These are phyloP conservation scores for Phytopythium sindhum DNA, from an alignment of 352 stramenopile species.

Conservation along the genomic window DNA sequence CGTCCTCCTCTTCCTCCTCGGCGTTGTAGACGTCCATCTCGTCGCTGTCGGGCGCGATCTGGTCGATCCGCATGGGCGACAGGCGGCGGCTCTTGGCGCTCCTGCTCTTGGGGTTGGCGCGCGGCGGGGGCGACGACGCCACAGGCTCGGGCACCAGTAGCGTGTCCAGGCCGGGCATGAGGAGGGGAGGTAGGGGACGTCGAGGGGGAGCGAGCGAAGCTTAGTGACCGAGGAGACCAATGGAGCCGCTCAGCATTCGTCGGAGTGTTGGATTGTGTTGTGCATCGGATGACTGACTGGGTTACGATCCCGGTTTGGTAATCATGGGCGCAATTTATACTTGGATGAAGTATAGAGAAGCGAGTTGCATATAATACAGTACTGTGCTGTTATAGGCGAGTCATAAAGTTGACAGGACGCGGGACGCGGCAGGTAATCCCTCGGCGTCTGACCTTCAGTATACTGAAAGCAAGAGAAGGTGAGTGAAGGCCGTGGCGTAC, in stretches of 20 bases:
- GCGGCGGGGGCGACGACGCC: background rate
- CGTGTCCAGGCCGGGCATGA: conserved; percentile 2
- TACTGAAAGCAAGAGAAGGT: background rate
- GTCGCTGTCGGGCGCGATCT: conserved; percentile 8
- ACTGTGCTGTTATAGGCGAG: no score
- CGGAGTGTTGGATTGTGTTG: no score
- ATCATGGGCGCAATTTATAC: background rate
- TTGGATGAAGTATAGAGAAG: background rate
- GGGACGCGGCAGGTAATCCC: background rate
- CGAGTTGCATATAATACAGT: background rate
- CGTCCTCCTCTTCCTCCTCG: background rate
- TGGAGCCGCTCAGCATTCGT: no score
- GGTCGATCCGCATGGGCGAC: conserved; percentile 1
- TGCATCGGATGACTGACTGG: conserved; percentile 8
- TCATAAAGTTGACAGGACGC: background rate
- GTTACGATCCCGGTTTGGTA: background rate
- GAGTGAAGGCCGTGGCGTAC: background rate
- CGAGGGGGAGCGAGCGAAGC: no score
- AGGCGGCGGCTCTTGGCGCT: background rate
- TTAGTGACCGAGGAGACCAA: no score
- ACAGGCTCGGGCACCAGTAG: background rate
- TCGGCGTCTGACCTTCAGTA: background rate
- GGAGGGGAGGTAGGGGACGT: background rate
- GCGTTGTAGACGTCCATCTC: conserved; percentile 2
- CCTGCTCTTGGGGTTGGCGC: background rate